Conservation (phyloP, 768 basidiomycete genomes). For the Chalciporus pseudorubinellus region DNA sequence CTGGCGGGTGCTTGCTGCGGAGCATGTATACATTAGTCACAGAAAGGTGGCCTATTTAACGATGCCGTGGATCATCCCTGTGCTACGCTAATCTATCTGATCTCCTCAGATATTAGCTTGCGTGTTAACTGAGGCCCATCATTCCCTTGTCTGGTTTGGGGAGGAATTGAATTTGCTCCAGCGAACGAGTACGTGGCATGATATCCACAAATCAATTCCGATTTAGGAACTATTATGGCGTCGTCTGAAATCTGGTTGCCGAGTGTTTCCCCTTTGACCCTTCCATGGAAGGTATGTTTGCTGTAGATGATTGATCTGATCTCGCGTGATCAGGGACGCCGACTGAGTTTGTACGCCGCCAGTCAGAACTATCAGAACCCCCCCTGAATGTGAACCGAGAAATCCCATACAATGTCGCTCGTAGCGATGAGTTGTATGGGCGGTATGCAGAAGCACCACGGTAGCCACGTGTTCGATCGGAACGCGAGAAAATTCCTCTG, state of each 20-base stretch:
- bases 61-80: slow-evolving; percentile 8
- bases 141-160: background rate
- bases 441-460: slow-evolving; percentile 17
- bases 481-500: slow-evolving; percentile 8
- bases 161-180: slow-evolving; percentile 10
- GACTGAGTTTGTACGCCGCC: slow-evolving; percentile 17
- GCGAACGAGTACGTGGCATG: slow-evolving; percentile 19
- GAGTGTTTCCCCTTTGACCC: slow-evolving; percentile 21
- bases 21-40: slow-evolving; percentile 11
- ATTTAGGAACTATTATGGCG: slow-evolving; percentile 24
- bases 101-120: slow-evolving; percentile 27
- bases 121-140: too few species aligned
- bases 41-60: background rate
- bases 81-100: slow-evolving; percentile 17
- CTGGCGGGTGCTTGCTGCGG: background rate
- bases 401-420: slow-evolving; percentile 14
- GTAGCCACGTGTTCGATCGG: slow-evolving; percentile 19
- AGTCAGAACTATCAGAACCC: slow-evolving; percentile 12
- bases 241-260: slow-evolving; percentile 12
- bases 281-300: slow-evolving; percentile 19
- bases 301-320: slow-evolving; percentile 16
- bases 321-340: slow-evolving; percentile 12
- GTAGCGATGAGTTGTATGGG: slow-evolving; percentile 7
- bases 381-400: slow-evolving; percentile 16
- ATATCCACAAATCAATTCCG: slow-evolving; percentile 13